Conservation (phyloP, 768 basidiomycete species). For the Termitomyces sp. region DNA sequence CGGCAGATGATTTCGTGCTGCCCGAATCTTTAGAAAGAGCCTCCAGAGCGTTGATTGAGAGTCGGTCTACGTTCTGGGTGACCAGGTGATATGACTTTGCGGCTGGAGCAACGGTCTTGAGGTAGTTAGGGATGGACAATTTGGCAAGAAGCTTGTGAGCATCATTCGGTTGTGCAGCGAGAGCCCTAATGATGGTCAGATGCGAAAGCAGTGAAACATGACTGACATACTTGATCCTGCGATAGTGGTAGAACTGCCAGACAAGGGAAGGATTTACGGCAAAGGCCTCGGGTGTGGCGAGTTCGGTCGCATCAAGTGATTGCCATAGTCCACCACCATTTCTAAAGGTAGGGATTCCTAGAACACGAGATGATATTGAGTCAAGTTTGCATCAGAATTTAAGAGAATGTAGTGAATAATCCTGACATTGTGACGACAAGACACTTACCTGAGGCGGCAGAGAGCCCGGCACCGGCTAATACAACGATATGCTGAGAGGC, state of each 20-base stretch:
- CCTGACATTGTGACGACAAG: not conserved
- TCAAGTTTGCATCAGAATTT: no score
- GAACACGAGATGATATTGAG: no score
- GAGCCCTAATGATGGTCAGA: constrained; percentile 31
- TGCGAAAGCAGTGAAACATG: not conserved
- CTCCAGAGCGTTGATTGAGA: not conserved
- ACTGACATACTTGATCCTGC: constrained; percentile 42
- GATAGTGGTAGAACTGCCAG: constrained; percentile 65
- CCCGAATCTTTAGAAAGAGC: not conserved
- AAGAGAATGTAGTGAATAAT: not conserved
- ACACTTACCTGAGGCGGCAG: constrained; percentile 19
- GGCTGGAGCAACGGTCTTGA: constrained; percentile 32
- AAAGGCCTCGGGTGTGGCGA: constrained; percentile 53
- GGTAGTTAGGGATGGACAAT: constrained; percentile 33
- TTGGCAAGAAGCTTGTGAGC: constrained; percentile 48
- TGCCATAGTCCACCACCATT: constrained; percentile 48
- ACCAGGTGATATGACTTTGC: constrained; percentile 41
- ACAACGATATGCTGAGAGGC: constrained; percentile 17
- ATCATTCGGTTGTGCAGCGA: constrained; percentile 43
- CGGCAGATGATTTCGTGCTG: not conserved
- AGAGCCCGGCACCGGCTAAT: constrained; percentile 18
- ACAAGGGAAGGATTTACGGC: constrained; percentile 38
- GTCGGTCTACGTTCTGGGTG: constrained; percentile 60
- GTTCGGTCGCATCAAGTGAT: constrained; percentile 39
- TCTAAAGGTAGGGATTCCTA: constrained; percentile 45